These are phyloP conservation scores for apple (Malus domestica) DNA, from an alignment of 306 rosid species.

Conservation along the genomic window DNA sequence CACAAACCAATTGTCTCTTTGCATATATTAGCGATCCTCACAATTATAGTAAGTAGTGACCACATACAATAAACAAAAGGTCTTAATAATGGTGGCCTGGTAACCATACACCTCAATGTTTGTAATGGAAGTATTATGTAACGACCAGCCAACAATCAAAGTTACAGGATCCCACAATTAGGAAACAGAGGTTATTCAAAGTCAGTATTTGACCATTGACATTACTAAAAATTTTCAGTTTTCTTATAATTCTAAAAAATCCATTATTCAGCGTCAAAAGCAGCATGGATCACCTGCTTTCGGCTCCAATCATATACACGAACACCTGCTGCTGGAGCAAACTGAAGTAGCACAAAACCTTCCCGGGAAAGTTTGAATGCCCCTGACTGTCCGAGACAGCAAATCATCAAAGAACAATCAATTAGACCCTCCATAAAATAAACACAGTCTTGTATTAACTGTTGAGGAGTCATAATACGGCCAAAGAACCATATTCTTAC, in stretches of 20 bases:
- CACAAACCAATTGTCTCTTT: conserved; percentile 24
- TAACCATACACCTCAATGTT: neutral
- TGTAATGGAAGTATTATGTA: neutral
- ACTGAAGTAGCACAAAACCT: conserved; percentile 83
- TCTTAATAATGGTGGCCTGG: neutral
- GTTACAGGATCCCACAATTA: neutral
- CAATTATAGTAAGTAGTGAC: neutral
- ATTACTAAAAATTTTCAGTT: neutral
- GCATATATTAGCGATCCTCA: neutral
- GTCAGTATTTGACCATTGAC: neutral
- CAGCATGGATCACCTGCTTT: conserved; percentile 59
- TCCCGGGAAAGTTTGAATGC: conserved; percentile 82
- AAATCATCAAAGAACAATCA: conserved; percentile 16
- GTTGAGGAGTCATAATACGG: neutral
- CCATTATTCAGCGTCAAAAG: neutral
- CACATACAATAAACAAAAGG: neutral
- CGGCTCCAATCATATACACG: conserved; percentile 83
- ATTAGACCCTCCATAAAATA: neutral
- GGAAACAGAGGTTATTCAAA: neutral
- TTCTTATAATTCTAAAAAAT: neutral
- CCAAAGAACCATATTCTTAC: neutral
- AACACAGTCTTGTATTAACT: neutral
- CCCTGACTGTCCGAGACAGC: conserved; percentile 58
- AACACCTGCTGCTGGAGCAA: conserved; percentile 72
- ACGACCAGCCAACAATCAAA: neutral